Conservation (phyloP, 1,139 yeast genomes). For the Candida sp. region DNA sequence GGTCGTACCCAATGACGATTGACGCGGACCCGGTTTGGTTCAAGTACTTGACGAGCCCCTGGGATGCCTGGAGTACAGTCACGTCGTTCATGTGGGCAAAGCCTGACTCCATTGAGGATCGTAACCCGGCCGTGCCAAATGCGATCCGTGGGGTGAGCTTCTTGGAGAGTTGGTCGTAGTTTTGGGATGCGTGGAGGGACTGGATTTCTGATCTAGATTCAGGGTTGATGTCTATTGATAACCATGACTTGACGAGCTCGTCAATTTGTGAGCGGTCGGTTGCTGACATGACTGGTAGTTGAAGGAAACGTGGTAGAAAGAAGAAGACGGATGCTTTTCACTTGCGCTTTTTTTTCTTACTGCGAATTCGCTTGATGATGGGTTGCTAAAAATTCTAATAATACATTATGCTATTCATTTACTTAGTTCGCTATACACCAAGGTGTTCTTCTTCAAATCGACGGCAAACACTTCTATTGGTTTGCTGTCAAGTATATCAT, state of each 20-base stretch:
- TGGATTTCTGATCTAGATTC: slow-evolving; percentile 60
- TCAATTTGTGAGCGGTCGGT: slow-evolving; percentile 21
- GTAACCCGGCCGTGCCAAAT: slow-evolving; percentile 95
- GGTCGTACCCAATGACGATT: slow-evolving; percentile 91
- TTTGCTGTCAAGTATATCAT: slow-evolving; percentile 9
- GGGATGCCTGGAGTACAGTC: slow-evolving; percentile 91
- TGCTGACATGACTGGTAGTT: not conserved
- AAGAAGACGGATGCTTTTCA: too few species aligned
- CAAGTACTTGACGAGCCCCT: slow-evolving; percentile 70
- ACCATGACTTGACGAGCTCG: slow-evolving; percentile 52
- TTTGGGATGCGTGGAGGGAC: slow-evolving; percentile 39
- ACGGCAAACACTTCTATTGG: not conserved
- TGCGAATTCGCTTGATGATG: not conserved
- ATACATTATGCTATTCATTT: not conserved
- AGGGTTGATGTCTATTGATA: slow-evolving; percentile 52
- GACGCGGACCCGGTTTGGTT: slow-evolving; percentile 22
- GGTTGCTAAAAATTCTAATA: not conserved
- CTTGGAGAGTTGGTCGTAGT: slow-evolving; percentile 50
- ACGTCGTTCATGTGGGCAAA: slow-evolving; percentile 89
- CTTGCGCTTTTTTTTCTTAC: not conserved
- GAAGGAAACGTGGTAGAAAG: not conserved
- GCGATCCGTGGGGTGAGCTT: slow-evolving; percentile 63
- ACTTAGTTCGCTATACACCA: not conserved
- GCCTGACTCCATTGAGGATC: slow-evolving; percentile 91
- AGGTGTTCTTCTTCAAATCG: not conserved